These are phyloP conservation scores for Metschnikowia colocasiae DNA, from an alignment of 805 yeast species.

Conservation along the genomic window DNA sequence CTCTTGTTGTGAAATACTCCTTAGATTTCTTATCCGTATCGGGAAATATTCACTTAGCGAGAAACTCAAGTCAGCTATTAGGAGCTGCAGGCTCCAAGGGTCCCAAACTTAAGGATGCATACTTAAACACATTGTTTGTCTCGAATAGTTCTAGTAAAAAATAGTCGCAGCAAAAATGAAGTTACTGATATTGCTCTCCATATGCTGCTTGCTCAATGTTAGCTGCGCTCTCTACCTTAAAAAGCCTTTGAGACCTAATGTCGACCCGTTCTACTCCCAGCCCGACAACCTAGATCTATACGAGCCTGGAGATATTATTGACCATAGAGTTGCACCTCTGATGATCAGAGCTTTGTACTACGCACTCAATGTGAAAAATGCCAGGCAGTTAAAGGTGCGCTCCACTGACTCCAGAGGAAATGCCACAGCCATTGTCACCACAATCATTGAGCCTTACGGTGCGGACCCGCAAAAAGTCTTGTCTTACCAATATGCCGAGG, in stretches of 20 bases:
- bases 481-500: constrained; percentile 22
- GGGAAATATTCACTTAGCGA: background rate
- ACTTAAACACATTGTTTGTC: background rate
- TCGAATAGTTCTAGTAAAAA: background rate
- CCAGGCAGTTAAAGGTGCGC: constrained; percentile 24
- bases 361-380: constrained; percentile 10
- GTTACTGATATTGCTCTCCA: background rate
- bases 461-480: constrained; percentile 20
- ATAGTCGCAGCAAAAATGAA: background rate
- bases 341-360: constrained; percentile 6
- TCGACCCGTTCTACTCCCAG: constrained; percentile 7
- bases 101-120: background rate
- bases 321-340: constrained; percentile 3
- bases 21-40: background rate
- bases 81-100: background rate
- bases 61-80: background rate
- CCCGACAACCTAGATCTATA: constrained; percentile 6
- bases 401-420: constrained; percentile 21
- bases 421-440: constrained; percentile 23
- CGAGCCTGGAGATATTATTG: constrained; percentile 7
- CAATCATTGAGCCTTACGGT: constrained; percentile 20
- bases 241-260: constrained; percentile 2
- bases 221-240: constrained; percentile 3
- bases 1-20: background rate
- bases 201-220: background rate